Conservation (phyloP, 2,329 filamentous ascomycete species). For the Pseudocercospora ulei region DNA sequence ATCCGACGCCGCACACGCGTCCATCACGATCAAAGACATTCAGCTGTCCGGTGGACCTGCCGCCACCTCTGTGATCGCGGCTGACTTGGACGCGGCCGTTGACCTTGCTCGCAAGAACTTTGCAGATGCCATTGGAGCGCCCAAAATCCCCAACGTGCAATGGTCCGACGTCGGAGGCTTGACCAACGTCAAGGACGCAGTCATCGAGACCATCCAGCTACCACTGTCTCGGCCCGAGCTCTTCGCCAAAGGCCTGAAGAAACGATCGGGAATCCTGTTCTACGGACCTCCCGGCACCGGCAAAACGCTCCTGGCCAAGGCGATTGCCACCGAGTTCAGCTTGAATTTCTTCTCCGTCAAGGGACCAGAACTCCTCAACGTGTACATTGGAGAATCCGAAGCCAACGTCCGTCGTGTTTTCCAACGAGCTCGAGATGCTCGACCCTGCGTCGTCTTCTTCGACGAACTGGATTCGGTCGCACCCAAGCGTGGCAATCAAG, state of each 20-base stretch:
- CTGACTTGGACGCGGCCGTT: constrained; percentile 85
- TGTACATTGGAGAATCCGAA: constrained; percentile 93
- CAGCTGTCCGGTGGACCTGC: constrained; percentile 74
- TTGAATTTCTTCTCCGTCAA: constrained; percentile 94
- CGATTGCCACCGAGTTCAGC: constrained; percentile 85
- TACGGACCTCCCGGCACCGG: constrained; percentile 86
- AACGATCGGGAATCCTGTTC: constrained; percentile 84
- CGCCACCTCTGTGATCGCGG: constrained; percentile 65
- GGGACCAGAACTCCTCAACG: constrained; percentile 81
- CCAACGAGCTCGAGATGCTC: constrained; percentile 72
- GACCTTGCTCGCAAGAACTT: constrained; percentile 96
- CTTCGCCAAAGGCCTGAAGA: constrained; percentile 97
- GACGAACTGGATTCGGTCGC: constrained; percentile 89
- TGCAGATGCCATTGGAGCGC: constrained; percentile 90
- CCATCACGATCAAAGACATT: constrained; percentile 63
- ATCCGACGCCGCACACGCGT: constrained; percentile 27
- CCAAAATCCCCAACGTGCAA: constrained; percentile 92
- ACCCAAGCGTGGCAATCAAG: constrained; percentile 92
- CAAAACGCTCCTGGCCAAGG: constrained; percentile 86
- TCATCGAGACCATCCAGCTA: constrained; percentile 91
- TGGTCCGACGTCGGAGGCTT: constrained; percentile 95
- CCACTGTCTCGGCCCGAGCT: constrained; percentile 84
- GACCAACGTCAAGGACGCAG: constrained; percentile 89
- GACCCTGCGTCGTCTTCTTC: constrained; percentile 87
- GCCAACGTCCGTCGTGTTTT: constrained; percentile 85